Base-by-base conservation (phyloP, 192 early-diverging fungal genomes). In the Mortierella alpina region DNA sequence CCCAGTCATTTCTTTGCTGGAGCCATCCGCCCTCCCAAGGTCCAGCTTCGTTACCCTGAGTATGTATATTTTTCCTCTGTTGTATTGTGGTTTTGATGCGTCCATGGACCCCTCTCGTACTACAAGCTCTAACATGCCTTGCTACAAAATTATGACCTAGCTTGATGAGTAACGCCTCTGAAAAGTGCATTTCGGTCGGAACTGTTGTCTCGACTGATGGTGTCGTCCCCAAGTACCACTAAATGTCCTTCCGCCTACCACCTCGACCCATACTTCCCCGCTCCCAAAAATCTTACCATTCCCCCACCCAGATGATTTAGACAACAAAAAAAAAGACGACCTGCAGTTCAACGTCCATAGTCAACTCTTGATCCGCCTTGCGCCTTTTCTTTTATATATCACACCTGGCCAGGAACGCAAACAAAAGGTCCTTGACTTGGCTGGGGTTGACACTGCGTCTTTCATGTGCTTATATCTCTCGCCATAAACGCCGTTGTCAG, bases 1-100 rank as follows among this genome's bases (percentile, higher is more conserved):
- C 44, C 20, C 58, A 76, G 74, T 5, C 20, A 57, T 47, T 56
- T 80, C 60, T 59, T 18, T 53, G 13, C 41, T 41, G 70, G 41
- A 14, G 70, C 70, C 22, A 7, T 57, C 17, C 69, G 20, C 44
- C 77, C 77, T 46, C 77, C 77, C 65, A 80, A 80, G 66, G 47
- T 80, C 53, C 77, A 72, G 66, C 64, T 80, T 41, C 63, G 66
- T 51, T 72, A 72, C 70, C 70, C 69, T 58, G 77, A 80, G 77
- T 80, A 80, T 18, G 77, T 80, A 22, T 59, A 6, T 44, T 55
- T 42, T 66, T 55, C 22, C 12, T 56, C 1, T 7, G 54, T 20
- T 1, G 22, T 13, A 23, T 10, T 57, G 1, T 57, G 15, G 14
- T 0, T 18, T 10, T 10, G 55, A 57, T 11, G 17, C n/a, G n/a